Percentiles rank a stretch among this genome's conserved stretches.
These are phyloP conservation scores for Microsporum canis DNA, from an alignment of 2,329 filamentous ascomycete genomes.

Conservation along the genomic window DNA sequence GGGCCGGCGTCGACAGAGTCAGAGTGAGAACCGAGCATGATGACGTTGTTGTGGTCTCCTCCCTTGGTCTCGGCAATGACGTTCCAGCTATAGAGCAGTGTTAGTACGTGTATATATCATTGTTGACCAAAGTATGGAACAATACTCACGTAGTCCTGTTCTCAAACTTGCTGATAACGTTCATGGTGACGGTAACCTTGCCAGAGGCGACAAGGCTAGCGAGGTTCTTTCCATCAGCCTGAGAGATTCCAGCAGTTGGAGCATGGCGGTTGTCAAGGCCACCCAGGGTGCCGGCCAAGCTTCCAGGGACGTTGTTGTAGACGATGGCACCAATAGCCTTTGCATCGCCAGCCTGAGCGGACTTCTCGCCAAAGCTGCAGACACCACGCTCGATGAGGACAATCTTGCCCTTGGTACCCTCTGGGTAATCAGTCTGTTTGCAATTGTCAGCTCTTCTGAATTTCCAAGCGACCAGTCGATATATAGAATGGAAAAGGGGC, in stretches of 20 bases:
- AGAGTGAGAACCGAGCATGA: conserved; percentile 50
- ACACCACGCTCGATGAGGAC: conserved; percentile 59
- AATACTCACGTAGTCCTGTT: conserved; percentile 34
- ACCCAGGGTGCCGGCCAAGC: conserved; percentile 58
- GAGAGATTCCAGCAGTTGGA: conserved; percentile 56
- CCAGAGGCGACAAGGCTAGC: conserved; percentile 42
- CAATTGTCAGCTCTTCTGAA: conserved; percentile 30
- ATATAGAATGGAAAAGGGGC: not conserved
- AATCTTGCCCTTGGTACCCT: conserved; percentile 43
- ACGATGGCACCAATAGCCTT: conserved; percentile 61
- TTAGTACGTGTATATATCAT: conserved; percentile 14
- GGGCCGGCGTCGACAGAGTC: conserved; percentile 52
- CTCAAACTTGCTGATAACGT: conserved; percentile 36
- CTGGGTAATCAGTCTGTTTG: conserved; percentile 10
- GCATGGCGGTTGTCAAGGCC: conserved; percentile 48
- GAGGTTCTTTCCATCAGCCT: conserved; percentile 47
- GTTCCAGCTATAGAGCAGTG: conserved; percentile 34
- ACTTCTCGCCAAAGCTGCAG: conserved; percentile 63
- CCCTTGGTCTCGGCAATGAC: conserved; percentile 49
- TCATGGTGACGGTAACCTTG: conserved; percentile 26
- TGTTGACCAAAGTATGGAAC: not conserved
- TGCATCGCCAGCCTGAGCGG: conserved; percentile 53
- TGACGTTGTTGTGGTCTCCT: conserved; percentile 48
- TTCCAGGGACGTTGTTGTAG: conserved; percentile 58
- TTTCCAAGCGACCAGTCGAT: not conserved